A percentile compares a stretch with the other conserved stretches of the same genome.
Conservation (phyloP, 352 stramenopile species). For the Plasmopara viticola region DNA sequence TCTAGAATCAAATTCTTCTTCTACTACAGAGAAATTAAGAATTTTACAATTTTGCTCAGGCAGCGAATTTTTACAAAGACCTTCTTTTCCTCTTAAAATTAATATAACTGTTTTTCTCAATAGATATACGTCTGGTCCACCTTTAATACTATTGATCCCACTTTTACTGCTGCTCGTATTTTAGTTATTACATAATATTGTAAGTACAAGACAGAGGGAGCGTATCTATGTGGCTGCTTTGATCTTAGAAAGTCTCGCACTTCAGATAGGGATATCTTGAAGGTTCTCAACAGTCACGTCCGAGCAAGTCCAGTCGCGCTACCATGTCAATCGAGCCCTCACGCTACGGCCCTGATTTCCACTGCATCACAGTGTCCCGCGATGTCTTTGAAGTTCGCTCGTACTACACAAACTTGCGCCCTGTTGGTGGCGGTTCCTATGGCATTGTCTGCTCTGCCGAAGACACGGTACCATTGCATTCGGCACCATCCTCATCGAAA, state of each 20-base stretch:
- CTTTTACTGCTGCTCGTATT: too few relatives aligned
- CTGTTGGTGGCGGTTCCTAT: constrained; percentile 84
- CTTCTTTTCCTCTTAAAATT: too few relatives aligned
- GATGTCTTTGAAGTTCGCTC: constrained; percentile 81
- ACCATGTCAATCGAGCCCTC: constrained; percentile 65
- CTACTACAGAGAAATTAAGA: too few relatives aligned
- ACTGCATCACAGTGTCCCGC: constrained; percentile 75
- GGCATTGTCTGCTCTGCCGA: constrained; percentile 89
- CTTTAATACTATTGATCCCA: too few relatives aligned
- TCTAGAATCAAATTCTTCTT: too few relatives aligned
- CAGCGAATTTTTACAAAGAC: too few relatives aligned
- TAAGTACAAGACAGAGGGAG: too few relatives aligned
- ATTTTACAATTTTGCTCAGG: too few relatives aligned
- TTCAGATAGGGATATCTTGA: constrained; percentile 19
- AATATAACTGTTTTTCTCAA: too few relatives aligned
- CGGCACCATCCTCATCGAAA: neutral
- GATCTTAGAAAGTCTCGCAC: constrained; percentile 1
- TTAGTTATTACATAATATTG: too few relatives aligned
- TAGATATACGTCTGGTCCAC: too few relatives aligned
- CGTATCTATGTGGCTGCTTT: too few relatives aligned
- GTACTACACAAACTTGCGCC: constrained; percentile 73
- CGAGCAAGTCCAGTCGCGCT: neutral
- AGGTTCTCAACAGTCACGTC: constrained; percentile 29
- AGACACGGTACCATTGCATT: constrained; percentile 63
- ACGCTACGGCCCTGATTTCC: constrained; percentile 70